A percentile compares a stretch with the other conserved stretches of the same genome.
phyloP scores from a whole-genome alignment of 1,139 yeast species.

The Debaryomycetaceae sp. region DNA sequence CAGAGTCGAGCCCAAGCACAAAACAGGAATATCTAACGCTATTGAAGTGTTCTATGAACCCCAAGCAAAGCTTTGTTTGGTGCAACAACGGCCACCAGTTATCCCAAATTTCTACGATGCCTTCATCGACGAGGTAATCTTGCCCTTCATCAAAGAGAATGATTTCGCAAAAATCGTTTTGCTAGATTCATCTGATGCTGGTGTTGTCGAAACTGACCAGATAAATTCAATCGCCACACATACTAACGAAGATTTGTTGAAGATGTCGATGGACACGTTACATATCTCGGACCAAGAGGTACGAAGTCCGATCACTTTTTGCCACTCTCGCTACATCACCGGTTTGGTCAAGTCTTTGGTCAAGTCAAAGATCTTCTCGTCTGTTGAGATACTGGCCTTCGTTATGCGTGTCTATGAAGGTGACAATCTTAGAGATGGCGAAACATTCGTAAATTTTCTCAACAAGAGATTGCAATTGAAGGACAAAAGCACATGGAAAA shows the following conservation, averaged over 20 bases:
- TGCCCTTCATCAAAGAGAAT: slow-evolving; percentile 43
- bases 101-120: slow-evolving; percentile 57
- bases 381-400: slow-evolving; percentile 20
- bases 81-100: slow-evolving; percentile 85
- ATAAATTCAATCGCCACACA: slow-evolving; percentile 28
- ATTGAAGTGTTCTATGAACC: slow-evolving; percentile 55
- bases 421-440: slow-evolving; percentile 78
- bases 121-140: slow-evolving; percentile 53
- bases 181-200: slow-evolving; percentile 73
- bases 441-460: slow-evolving; percentile 44
- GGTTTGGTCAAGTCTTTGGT: slow-evolving; percentile 5
- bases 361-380: slow-evolving; percentile 4
- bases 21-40: slow-evolving; percentile 51
- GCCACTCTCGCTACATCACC: slow-evolving; percentile 11
- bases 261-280: slow-evolving; percentile 29
- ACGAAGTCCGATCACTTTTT: slow-evolving; percentile 8
- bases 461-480: slow-evolving; percentile 26
- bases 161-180: slow-evolving; percentile 50
- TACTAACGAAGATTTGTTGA: slow-evolving; percentile 32
- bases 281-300: slow-evolving; percentile 13
- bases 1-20: slow-evolving; percentile 9
- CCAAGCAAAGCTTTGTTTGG: slow-evolving; percentile 42
- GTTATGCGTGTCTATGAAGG: slow-evolving; percentile 79
- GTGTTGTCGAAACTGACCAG: slow-evolving; percentile 29
- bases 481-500: slow-evolving; percentile 28